Percentiles rank a stretch among this genome's conserved stretches.
These are phyloP conservation scores for Anthracocystis setariae DNA, from an alignment of 1,284 basidiomycete species.

Conservation along the genomic window DNA sequence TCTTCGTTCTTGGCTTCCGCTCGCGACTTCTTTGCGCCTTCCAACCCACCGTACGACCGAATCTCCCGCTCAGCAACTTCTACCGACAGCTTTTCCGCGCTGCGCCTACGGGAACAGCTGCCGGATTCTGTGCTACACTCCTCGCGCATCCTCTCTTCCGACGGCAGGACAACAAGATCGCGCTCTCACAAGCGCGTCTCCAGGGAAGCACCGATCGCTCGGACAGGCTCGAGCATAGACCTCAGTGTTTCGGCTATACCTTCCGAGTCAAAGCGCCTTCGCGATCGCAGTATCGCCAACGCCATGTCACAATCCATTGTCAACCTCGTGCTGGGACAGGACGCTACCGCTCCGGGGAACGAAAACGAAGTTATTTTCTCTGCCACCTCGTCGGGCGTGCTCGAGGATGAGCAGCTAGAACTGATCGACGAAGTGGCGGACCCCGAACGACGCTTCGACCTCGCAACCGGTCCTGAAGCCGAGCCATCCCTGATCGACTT, in stretches of 20 bases:
- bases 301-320: conserved; percentile 38
- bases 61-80: not conserved
- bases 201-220: not conserved
- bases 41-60: not conserved
- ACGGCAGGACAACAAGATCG: conserved; percentile 17
- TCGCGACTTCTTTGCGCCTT: conserved; percentile 7
- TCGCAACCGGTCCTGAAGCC: not conserved
- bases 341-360: conserved; percentile 3
- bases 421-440: conserved; percentile 28
- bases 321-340: conserved; percentile 37
- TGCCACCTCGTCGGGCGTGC: conserved; percentile 23
- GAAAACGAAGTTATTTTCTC: conserved; percentile 44
- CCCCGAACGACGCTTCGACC: conserved; percentile 16
- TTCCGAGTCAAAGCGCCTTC: conserved; percentile 33
- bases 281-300: conserved; percentile 26
- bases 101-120: conserved; percentile 2
- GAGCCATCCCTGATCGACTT: conserved; percentile 47
- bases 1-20: conserved; percentile 15
- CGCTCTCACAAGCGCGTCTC: conserved; percentile 4
- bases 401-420: conserved; percentile 26
- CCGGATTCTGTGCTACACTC: conserved; percentile 26
- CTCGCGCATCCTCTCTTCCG: conserved; percentile 24
- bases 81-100: conserved; percentile 5
- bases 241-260: conserved; percentile 26
- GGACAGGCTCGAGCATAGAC: not conserved